phyloP scores from a whole-genome alignment of 2,329 filamentous ascomycete genomes.

The Fulvia fulva region DNA sequence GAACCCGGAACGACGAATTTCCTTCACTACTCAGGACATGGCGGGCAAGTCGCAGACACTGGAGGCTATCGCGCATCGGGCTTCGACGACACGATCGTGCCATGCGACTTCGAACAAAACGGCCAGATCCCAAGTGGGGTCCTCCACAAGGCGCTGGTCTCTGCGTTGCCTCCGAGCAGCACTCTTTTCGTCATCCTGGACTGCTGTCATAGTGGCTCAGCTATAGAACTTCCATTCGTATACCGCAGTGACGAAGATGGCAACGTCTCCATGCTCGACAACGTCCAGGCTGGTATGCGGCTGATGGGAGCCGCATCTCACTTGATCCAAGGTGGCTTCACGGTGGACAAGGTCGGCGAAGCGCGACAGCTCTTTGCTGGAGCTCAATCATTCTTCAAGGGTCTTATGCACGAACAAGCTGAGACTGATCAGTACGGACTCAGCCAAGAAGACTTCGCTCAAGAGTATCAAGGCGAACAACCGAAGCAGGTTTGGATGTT shows the following conservation, averaged over 20 bases:
- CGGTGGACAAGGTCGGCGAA: constrained; percentile 44
- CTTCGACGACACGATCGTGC: constrained; percentile 29
- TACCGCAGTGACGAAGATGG: constrained; percentile 56
- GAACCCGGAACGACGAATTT: constrained; percentile 52
- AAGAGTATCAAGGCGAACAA: constrained; percentile 41
- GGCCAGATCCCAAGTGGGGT: constrained; percentile 53
- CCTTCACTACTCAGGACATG: constrained; percentile 58
- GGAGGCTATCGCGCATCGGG: constrained; percentile 23
- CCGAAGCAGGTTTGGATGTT: constrained; percentile 50
- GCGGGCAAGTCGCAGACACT: constrained; percentile 41
- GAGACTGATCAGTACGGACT: constrained; percentile 44
- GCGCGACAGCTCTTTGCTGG: constrained; percentile 52
- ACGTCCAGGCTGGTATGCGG: constrained; percentile 49
- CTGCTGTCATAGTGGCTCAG: constrained; percentile 60
- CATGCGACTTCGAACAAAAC: constrained; percentile 38
- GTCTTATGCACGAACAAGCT: constrained; percentile 44
- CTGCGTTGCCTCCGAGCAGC: constrained; percentile 47
- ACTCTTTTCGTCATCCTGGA: constrained; percentile 57
- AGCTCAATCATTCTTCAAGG: constrained; percentile 53
- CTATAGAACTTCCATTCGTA: constrained; percentile 56
- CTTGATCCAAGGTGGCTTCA: constrained; percentile 50
- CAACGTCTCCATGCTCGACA: constrained; percentile 54
- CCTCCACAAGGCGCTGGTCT: constrained; percentile 52
- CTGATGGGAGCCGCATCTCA: constrained; percentile 49
- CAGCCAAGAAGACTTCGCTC: constrained; percentile 38